Percentiles rank a stretch among this genome's conserved stretches.
phyloP scores from a whole-genome alignment of 192 early-diverging fungal genomes.

The Paraglomus brasilianum region DNA sequence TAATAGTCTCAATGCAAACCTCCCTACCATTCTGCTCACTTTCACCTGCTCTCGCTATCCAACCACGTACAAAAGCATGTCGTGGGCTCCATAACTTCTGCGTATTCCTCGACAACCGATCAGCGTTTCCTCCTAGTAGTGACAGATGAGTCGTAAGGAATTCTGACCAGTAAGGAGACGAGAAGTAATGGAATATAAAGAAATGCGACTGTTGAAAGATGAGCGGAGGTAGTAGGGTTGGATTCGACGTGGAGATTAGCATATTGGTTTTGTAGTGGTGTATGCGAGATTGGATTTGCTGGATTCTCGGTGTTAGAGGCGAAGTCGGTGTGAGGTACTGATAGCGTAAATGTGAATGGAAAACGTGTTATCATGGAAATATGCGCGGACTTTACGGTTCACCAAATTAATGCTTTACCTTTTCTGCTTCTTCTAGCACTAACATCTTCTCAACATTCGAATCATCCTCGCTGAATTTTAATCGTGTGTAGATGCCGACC shows the following conservation, averaged over 20 bases:
- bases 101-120: not conserved
- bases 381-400: not conserved
- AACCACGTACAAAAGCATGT: too few relatives aligned
- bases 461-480: not conserved
- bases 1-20: too few relatives aligned
- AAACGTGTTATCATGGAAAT: not conserved
- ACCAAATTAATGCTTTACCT: not conserved
- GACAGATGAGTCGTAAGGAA: slow-evolving; percentile 1
- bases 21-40: too few relatives aligned
- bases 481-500: not conserved
- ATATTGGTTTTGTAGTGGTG: not conserved
- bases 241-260: not conserved
- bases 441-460: not conserved
- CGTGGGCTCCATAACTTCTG: not conserved
- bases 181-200: slow-evolving; percentile 3
- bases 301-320: not conserved
- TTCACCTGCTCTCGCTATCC: too few relatives aligned
- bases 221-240: not conserved
- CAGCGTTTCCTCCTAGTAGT: not conserved
- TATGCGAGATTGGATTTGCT: slow-evolving; percentile 7
- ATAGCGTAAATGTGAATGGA: too few relatives aligned
- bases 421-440: slow-evolving; percentile 12
- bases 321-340: not conserved
- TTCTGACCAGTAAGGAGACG: slow-evolving; percentile 12
- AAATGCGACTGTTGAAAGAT: slow-evolving; percentile 6